Evolutionary conservation across 306 rosid genomes (phyloP).

Genomic region (Pueraria montana): DNA sequence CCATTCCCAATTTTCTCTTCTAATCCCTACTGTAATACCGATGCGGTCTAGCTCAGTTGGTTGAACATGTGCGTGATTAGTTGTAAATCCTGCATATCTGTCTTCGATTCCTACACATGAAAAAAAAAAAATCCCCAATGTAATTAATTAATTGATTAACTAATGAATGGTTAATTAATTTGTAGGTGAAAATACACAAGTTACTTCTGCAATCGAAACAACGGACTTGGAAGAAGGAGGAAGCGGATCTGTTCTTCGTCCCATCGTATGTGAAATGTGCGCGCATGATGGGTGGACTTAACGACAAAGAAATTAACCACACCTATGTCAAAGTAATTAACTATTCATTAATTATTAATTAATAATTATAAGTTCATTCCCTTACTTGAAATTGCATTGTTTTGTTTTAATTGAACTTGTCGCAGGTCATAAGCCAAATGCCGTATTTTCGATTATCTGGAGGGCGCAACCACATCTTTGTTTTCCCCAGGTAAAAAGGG

Average conservation of each 20-base stretch:
- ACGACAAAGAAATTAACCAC: constrained; percentile 83
- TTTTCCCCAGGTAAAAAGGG: constrained; percentile 82
- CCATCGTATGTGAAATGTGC: constrained; percentile 90
- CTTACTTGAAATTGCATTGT: constrained; percentile 30
- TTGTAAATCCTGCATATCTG: too few species aligned
- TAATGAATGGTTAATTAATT: background rate
- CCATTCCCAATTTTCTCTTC: background rate
- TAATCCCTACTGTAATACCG: too few species aligned
- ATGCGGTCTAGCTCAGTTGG: too few species aligned
- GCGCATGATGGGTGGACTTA: constrained; percentile 92
- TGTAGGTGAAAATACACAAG: constrained; percentile 95
- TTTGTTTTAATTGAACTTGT: constrained; percentile 28
- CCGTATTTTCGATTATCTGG: constrained; percentile 95
- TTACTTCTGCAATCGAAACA: constrained; percentile 69
- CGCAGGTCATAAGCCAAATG: constrained; percentile 90
- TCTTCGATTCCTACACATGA: too few species aligned
- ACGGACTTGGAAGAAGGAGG: constrained; percentile 81
- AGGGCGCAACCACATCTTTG: constrained; percentile 93
- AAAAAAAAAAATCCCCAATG: too few species aligned
- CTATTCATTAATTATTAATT: background rate
- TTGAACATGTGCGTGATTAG: too few species aligned
- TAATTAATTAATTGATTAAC: background rate
- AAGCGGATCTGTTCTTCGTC: constrained; percentile 93
- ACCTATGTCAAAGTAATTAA: constrained; percentile 70
- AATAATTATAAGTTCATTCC: background rate